Evolutionary conservation across 2,329 filamentous ascomycete genomes (phyloP), one percentile per base, ranked within the genome.

Genomic region (Fusarium sp.): DNA sequence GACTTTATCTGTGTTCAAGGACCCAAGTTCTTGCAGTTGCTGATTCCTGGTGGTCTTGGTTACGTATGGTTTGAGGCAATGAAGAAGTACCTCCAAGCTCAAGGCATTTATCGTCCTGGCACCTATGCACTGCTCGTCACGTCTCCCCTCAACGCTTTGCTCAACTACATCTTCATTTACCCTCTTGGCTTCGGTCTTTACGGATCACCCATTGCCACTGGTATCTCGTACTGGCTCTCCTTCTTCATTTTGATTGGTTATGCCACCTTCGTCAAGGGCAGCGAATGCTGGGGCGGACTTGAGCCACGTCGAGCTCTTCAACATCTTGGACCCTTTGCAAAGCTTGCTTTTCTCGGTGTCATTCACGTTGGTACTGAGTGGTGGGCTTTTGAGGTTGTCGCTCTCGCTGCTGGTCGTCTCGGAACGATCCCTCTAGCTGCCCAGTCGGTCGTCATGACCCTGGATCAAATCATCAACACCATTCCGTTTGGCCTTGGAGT

Each of bases 301-400:
- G 79, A 90, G 80, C 88, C 88, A 11, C 85, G 86, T 8, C 87
- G 86, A 52, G 92, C 91, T 4, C 78, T 93, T n/a, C 84, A 87
- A 3, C 92, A 95, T 75, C 84, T 93, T 21, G 82, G 87, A 21
- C 90, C 90, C 0, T 97, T 97, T 79, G 86, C 92, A 4, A 89
- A 90, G 15, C 88, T 97, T 7, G 93, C 94, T 0, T 81, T 92
- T 19, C 84, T 97, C 1, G 94, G 94, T 0, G 86, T 97, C 45
- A 83, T 97, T 7, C 94, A 97, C 72, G 93, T 97, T 10, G 94
- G 93, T 7, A 96, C 94, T 0, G 94, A 97, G 81, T 97, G 94
- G 94, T 97, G 94, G 94, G 94, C 94, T 0, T 97, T 97, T 76
- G 94, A 97, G 81, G 95, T 97, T 73, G 93, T 97, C 4, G 93